Evolutionary conservation across 176 grass and related monocot genomes (phyloP), one percentile per base, ranked within the genome.

Genomic region (Avena eriantha): DNA sequence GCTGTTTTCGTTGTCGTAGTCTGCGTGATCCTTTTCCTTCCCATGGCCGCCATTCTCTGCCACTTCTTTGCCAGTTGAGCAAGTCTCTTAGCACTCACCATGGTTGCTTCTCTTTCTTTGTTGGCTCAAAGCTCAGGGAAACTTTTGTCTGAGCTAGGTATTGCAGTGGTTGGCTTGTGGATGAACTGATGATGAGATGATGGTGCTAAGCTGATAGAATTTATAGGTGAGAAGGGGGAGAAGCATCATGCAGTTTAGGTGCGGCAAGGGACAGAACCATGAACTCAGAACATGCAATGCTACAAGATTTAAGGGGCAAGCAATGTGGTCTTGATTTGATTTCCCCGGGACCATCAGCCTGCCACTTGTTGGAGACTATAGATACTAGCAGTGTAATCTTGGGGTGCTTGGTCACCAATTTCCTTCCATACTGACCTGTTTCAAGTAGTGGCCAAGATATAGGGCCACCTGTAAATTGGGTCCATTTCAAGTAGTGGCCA

Each of bases 261-360:
- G 51, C 22, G 68, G 19, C 45, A 35, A 90, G 34, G 61, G 68
- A 56, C 80, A 79, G 57, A 22, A 29, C 69, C 88, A 90, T 46
- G 73, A 80, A 59, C 36, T 71, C 51, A 21, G 46, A 87, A 87
- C 65, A 41, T 82, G 91, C 79, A 77, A 34, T 87, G 77, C 39
- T 73, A 22, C 33, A 17, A 59, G 18, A 24, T 9, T 46, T 39
- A 17, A 4, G 34, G 21, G 45, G 2, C 18, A 26, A 82, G 39
- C 34, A 49, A 49, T 77, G 35, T 19, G 56, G 31, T 79, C 16
- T 70, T 64, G 19, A 78, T 65, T 53, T 21, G 23, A 69, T 65
- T 79, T 68, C 54, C 16, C 8, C 80, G 18, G 66, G 84, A 22
- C 84, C 54, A 88, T 53, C 63, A 53, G 11, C 79, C 33, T 76